Evolutionary conservation across 345 rosid species (phyloP).

Genomic region (Camelina laxa): DNA sequence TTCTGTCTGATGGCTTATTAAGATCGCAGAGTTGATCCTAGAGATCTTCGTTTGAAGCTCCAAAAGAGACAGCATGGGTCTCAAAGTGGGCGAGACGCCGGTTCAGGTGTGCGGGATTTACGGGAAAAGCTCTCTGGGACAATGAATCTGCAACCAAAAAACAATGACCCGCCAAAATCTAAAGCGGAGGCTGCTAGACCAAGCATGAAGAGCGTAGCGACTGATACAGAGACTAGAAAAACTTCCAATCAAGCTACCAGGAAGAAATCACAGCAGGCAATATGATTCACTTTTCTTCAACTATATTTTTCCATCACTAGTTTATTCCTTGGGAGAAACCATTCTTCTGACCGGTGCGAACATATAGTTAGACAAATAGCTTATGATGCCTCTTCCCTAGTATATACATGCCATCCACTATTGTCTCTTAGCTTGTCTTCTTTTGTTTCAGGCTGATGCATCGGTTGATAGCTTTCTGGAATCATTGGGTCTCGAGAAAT

Average conservation of each 20-base stretch:
- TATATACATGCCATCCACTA: conserved; percentile 4
- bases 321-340: conserved; percentile 18
- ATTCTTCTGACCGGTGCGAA: conserved; percentile 16
- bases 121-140: conserved; percentile 94
- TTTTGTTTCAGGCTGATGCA: conserved; percentile 65
- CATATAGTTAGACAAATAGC: conserved; percentile 12
- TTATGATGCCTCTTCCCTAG: conserved; percentile 3
- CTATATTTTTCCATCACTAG: conserved; percentile 17
- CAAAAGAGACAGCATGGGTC: conserved; percentile 68
- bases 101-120: conserved; percentile 69
- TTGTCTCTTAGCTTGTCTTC: conserved; percentile 36
- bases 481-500: conserved; percentile 90
- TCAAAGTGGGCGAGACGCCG: conserved; percentile 58
- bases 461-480: conserved; percentile 79
- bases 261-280: conserved; percentile 73
- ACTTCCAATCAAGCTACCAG: conserved; percentile 50
- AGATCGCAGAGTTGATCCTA: conserved; percentile 71
- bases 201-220: conserved; percentile 61
- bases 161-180: conserved; percentile 61
- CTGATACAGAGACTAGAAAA: conserved; percentile 65
- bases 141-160: conserved; percentile 58
- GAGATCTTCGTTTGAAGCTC: conserved; percentile 93
- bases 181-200: conserved; percentile 60
- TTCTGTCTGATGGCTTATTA: conserved; percentile 53
- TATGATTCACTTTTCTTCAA: conserved; percentile 34